These are phyloP conservation scores for Hyphopichia homilentoma DNA, from an alignment of 805 yeast species.

Conservation along the genomic window DNA sequence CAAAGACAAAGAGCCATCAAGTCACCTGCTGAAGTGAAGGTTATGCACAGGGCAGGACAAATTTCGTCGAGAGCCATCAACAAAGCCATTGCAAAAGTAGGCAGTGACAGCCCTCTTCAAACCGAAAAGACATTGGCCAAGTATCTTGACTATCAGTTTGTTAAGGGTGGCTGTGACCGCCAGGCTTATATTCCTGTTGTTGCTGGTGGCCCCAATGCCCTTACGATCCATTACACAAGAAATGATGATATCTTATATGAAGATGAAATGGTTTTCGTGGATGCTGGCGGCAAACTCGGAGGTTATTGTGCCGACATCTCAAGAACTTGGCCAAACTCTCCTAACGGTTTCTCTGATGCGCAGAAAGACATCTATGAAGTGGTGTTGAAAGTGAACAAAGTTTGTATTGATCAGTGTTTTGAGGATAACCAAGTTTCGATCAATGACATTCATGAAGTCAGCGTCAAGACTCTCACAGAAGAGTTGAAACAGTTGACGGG, in stretches of 20 bases:
- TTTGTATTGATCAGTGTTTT: constrained; percentile 69
- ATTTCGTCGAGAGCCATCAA: constrained; percentile 83
- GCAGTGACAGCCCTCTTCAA: constrained; percentile 41
- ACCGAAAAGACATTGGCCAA: constrained; percentile 80
- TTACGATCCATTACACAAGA: constrained; percentile 90
- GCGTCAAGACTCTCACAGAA: constrained; percentile 53
- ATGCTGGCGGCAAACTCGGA: constrained; percentile 91
- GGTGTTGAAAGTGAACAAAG: constrained; percentile 76
- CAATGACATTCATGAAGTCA: constrained; percentile 70
- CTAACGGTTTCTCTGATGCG: constrained; percentile 63
- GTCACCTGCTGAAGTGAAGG: constrained; percentile 67
- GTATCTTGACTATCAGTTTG: constrained; percentile 76
- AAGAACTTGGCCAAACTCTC: constrained; percentile 90
- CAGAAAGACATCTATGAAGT: constrained; percentile 88
- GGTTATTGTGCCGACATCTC: constrained; percentile 96
- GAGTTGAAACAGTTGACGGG: constrained; percentile 73
- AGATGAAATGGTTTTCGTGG: constrained; percentile 85
- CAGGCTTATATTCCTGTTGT: constrained; percentile 94
- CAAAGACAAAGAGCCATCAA: constrained; percentile 63
- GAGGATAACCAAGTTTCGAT: constrained; percentile 51
- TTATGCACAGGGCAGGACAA: constrained; percentile 80
- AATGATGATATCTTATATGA: constrained; percentile 78
- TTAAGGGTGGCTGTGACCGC: constrained; percentile 83
- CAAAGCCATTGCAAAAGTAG: constrained; percentile 65
- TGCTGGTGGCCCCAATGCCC: constrained; percentile 87